Evolutionary conservation across 768 basidiomycete genomes (phyloP).

Genomic region (Termitomyces sp.): DNA sequence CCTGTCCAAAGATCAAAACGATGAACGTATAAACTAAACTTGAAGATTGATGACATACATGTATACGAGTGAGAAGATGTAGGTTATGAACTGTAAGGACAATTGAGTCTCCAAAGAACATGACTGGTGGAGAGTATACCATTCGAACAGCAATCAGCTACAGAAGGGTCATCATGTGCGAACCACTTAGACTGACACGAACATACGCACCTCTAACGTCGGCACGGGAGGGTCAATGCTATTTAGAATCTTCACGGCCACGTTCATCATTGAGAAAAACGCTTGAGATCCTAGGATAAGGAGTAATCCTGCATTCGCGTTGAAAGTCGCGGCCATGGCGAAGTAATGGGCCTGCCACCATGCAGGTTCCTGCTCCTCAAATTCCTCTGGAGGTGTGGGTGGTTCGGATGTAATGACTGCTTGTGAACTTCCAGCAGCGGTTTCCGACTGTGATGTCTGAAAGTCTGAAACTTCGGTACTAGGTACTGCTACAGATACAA

Average conservation of each 20-base stretch:
- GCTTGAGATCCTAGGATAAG: slow-evolving; percentile 55
- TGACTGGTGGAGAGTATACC: slow-evolving; percentile 29
- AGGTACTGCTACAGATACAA: slow-evolving; percentile 14
- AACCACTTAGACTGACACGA: background rate
- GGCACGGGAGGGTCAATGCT: slow-evolving; percentile 54
- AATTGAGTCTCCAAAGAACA: background rate
- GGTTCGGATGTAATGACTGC: slow-evolving; percentile 2
- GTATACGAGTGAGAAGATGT: slow-evolving; percentile 45
- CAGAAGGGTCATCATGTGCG: background rate
- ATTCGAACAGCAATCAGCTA: slow-evolving; percentile 57
- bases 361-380: background rate
- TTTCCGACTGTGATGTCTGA: slow-evolving; percentile 2
- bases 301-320: slow-evolving; percentile 53
- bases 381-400: slow-evolving; percentile 3
- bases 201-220: slow-evolving; percentile 42
- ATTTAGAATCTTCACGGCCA: slow-evolving; percentile 61
- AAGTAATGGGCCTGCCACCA: slow-evolving; percentile 4
- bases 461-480: slow-evolving; percentile 18
- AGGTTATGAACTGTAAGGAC: slow-evolving; percentile 42
- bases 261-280: slow-evolving; percentile 58
- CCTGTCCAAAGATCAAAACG: slow-evolving; percentile 22
- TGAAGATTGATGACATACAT: slow-evolving; percentile 32
- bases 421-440: background rate
- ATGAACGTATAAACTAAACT: background rate
- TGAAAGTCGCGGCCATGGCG: slow-evolving; percentile 4